These are phyloP conservation scores for Botrytis hyacinthi DNA, from an alignment of 2,329 filamentous ascomycete species.

Conservation along the genomic window DNA sequence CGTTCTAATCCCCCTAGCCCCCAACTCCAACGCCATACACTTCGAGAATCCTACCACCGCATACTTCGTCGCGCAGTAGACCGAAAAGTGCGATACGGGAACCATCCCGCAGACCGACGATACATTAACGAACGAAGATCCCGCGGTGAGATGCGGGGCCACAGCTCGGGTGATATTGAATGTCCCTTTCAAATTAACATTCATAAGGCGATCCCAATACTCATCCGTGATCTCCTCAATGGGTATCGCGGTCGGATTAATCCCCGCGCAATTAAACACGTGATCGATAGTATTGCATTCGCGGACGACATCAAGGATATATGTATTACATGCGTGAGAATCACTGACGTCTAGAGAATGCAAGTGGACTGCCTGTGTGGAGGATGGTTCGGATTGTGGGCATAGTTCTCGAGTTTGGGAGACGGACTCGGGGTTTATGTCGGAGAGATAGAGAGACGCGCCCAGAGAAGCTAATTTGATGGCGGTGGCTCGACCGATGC, in stretches of 20 bases:
- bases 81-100: slow-evolving; percentile 28
- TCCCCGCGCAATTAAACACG: slow-evolving; percentile 46
- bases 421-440: slow-evolving; percentile 34
- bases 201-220: slow-evolving; percentile 48
- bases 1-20: slow-evolving; percentile 41
- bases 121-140: slow-evolving; percentile 43
- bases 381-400: neutral
- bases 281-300: slow-evolving; percentile 27
- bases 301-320: slow-evolving; percentile 30
- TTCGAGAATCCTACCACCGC: slow-evolving; percentile 43
- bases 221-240: slow-evolving; percentile 45
- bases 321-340: slow-evolving; percentile 16
- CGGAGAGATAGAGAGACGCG: slow-evolving; percentile 34
- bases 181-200: slow-evolving; percentile 44
- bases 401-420: slow-evolving; percentile 25
- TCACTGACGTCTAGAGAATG: neutral
- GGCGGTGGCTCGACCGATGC: slow-evolving; percentile 35
- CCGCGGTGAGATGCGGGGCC: slow-evolving; percentile 41
- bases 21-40: slow-evolving; percentile 40
- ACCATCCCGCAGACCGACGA: slow-evolving; percentile 40
- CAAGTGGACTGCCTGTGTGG: neutral
- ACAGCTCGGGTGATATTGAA: slow-evolving; percentile 46
- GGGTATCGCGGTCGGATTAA: slow-evolving; percentile 47
- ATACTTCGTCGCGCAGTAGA: slow-evolving; percentile 43
- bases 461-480: slow-evolving; percentile 34